Evolutionary conservation across 2,329 filamentous ascomycete genomes (phyloP), one percentile per base, ranked within the genome.

Genomic region (Pseudocercospora ulei): DNA sequence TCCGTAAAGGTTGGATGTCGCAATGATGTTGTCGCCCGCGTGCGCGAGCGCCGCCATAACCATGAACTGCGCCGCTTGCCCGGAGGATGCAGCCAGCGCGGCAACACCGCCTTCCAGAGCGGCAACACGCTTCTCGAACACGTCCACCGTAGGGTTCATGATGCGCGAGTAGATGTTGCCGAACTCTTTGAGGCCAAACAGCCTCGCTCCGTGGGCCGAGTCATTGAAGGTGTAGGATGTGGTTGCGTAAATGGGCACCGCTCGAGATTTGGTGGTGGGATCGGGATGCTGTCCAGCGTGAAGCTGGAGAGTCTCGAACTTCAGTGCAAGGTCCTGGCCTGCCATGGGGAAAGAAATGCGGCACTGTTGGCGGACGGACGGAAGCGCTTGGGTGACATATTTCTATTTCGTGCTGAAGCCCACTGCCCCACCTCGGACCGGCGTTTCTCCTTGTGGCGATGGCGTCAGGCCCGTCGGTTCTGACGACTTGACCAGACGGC

Each of bases 131-230:
- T 95, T 92, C 67, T 98, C 90, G 49, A 98, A 88, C 17, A 96
- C 88, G 63, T 92, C 88, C 52, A 88, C 81, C 0, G 88, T 96
- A 2, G 88, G 87, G 65, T 96, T 95, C 81, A 83, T 85, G 56
- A 98, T 86, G 49, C 90, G 84, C 62, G 80, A 90, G 72, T 98
- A 98, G 63, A 96, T 93, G 67, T 96, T 96, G 65, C 87, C 90
- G 56, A 84, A 82, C 66, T 96, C 86, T 69, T 96, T 92, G 63
- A 98, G 82, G 59, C 85, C 83, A 60, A 98, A 98, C 26, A 98
- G 79, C 62, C 86, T 79, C 39, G 90, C 90, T 46, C 85, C 90
- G 58, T 96, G 90, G 34, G 86, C 88, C 35, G 85, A 94, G 68
- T 96, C 84, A 75, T 96, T 81, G 75, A 98, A 98, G 37, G 76